Evolutionary conservation across 2,329 filamentous ascomycete genomes (phyloP), one percentile per base, ranked within the genome.

Genomic region (Alternaria gaisen): DNA sequence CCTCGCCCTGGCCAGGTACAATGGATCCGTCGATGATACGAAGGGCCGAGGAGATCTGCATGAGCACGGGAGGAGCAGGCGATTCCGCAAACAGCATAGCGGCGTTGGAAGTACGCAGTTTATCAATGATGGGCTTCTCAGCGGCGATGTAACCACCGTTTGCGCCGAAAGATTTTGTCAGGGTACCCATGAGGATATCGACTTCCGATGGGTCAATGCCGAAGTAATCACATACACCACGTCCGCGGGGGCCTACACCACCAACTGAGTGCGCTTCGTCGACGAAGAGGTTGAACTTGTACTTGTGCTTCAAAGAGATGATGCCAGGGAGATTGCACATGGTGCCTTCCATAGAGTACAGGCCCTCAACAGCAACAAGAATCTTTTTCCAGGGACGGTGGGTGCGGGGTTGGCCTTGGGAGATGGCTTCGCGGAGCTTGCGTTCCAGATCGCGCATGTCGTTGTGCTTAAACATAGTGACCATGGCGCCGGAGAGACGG

Each of bases 381-480:
- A 99, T 98, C 88, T 98, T 99, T 86, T 97, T 97, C 95, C 95
- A 99, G 1, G 95, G 95, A 30, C 95, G 91, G 80, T 99, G 95
- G n/a, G 94, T 99, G 68, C 95, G 91, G 54, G 95, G 95, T 77
- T 99, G 95, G 44, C 95, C 95, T 81, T 98, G 94, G 14, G 94
- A 94, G 76, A 99, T 98, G 67, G 90, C 91, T 77, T 98, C 94
- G 42, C 95, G 91, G 7, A 99, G 87, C 70, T 91, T 89, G 61
- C 87, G 87, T 81, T 99, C 95, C 18, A 99, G 85, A 70, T 96
- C 90, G 28, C 80, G 82, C 90, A 97, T 96, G 79, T 98, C 92
- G 78, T 99, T 99, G 85, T 99, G 95, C 84, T 93, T 96, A 86
- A 98, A 99, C 75, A 94, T 96, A 68, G 90, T 88, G 72, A 99